Evolutionary conservation across 2,329 filamentous ascomycete species (phyloP), one percentile per base, ranked within the genome.

Genomic region (Zopfia rhizophila): DNA sequence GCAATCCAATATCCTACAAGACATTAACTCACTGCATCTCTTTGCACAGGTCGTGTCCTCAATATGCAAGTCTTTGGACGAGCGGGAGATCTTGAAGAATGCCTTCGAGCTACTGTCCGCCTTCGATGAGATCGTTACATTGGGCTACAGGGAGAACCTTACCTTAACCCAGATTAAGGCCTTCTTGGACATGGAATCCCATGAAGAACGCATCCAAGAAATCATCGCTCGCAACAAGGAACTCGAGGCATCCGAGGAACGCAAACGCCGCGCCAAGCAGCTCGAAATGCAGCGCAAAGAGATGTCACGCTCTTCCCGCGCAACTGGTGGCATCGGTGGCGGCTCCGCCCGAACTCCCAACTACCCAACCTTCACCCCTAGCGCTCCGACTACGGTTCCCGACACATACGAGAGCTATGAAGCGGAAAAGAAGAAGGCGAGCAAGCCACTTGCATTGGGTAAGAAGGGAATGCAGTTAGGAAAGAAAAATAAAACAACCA

Each of bases 391-490:
- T 32, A 83, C 85, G 45, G 83, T 88, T 55, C 81, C 87, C 41
- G 90, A 94, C 66, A 90, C 89, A 5, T 96, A 95, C 76, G 92
- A 97, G 73, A 88, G 85, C 23, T 99, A 99, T 72, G 92, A 96
- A 74, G 91, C 92, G 1, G 94, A 96, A 75, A 97, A 97, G 85
- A 97, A 96, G 78, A 96, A 96, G 78, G 78, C 86, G 1, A 88
- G 85, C 68, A 85, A 85, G 76, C 96, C 94, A 84, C 69, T 84
- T 65, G 84, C 89, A 38, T 83, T 87, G 48, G 91, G 95, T 76
- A 91, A 91, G 63, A 99, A 99, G 80, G 94, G 94, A 60, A 99
- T 99, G 95, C 93, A 97, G 74, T 81, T 99, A 45, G 94, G 94
- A 75, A 97, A 97, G 81, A 99, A 99, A 78, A 96, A 90, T 50